Evolutionary conservation across 352 stramenopile genomes (phyloP).

Genomic region (Thalassiosira gravida): DNA sequence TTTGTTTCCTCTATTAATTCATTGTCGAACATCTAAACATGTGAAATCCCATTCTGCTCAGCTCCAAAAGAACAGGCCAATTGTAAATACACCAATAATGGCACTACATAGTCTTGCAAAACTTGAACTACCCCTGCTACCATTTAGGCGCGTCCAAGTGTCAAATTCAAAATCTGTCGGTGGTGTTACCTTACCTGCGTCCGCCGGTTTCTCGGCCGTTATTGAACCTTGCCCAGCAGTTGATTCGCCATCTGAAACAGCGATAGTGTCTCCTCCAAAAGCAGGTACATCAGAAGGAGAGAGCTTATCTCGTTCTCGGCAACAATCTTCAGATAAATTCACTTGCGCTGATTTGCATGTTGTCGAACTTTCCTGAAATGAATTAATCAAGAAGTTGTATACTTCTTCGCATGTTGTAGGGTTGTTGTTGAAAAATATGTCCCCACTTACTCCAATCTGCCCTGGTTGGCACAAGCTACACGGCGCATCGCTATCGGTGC

Average conservation of each 20-base stretch:
- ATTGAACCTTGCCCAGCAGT: background rate
- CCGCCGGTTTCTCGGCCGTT: background rate
- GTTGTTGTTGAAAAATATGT: constrained; percentile 54
- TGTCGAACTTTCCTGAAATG: constrained; percentile 19
- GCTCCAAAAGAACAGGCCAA: background rate
- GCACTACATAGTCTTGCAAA: background rate
- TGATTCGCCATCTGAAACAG: background rate
- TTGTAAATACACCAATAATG: background rate
- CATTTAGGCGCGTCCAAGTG: background rate
- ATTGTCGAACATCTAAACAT: too few species aligned
- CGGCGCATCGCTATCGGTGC: constrained; percentile 27
- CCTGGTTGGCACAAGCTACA: constrained; percentile 58
- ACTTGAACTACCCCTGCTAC: background rate
- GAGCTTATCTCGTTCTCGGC: constrained; percentile 25
- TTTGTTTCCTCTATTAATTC: too few species aligned
- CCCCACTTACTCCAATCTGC: constrained; percentile 47
- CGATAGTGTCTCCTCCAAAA: constrained; percentile 21
- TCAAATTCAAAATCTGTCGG: background rate
- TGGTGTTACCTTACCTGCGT: background rate
- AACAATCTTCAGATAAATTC: constrained; percentile 27
- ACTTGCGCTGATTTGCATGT: constrained; percentile 30
- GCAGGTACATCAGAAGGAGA: constrained; percentile 27
- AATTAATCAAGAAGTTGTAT: constrained; percentile 51
- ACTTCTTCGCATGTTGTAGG: constrained; percentile 52
- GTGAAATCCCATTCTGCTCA: too few species aligned